phyloP scores from a whole-genome alignment of 495 filamentous ascomycete species.

The Penicillium tannophilum region DNA sequence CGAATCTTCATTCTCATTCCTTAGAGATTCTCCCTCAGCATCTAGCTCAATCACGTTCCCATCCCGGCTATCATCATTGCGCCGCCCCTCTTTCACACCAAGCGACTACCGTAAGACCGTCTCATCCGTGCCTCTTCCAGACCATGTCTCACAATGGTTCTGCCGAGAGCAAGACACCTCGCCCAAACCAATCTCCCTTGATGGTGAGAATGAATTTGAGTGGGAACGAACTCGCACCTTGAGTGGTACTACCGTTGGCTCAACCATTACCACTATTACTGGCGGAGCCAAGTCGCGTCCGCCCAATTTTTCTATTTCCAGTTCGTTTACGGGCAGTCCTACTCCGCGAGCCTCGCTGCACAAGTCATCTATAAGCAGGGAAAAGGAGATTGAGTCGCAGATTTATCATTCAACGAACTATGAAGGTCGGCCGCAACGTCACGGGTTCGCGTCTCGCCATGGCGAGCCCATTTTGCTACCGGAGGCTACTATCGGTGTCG shows the following conservation, averaged over 20 bases:
- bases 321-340: slow-evolving; percentile 27
- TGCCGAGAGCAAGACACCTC: slow-evolving; percentile 19
- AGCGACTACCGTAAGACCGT: slow-evolving; percentile 26
- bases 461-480: slow-evolving; percentile 22
- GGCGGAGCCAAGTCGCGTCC: slow-evolving; percentile 15
- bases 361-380: slow-evolving; percentile 18
- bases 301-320: slow-evolving; percentile 34
- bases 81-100: slow-evolving; percentile 21
- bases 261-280: slow-evolving; percentile 31
- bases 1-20: slow-evolving; percentile 10
- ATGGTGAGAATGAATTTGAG: slow-evolving; percentile 25
- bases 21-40: slow-evolving; percentile 17
- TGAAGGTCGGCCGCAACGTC: slow-evolving; percentile 29
- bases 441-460: slow-evolving; percentile 23
- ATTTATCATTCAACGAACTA: slow-evolving; percentile 32
- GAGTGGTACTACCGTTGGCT: slow-evolving; percentile 43
- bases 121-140: slow-evolving; percentile 25
- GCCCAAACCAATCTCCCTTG: slow-evolving; percentile 20
- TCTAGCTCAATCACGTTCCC: slow-evolving; percentile 26
- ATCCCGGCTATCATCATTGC: slow-evolving; percentile 24
- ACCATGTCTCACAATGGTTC: slow-evolving; percentile 40
- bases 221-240: slow-evolving; percentile 43
- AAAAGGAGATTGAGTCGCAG: slow-evolving; percentile 29
- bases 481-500: slow-evolving; percentile 37
- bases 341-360: slow-evolving; percentile 31